Conservation (phyloP, 345 rosid genomes). For the Populus nigra region DNA sequence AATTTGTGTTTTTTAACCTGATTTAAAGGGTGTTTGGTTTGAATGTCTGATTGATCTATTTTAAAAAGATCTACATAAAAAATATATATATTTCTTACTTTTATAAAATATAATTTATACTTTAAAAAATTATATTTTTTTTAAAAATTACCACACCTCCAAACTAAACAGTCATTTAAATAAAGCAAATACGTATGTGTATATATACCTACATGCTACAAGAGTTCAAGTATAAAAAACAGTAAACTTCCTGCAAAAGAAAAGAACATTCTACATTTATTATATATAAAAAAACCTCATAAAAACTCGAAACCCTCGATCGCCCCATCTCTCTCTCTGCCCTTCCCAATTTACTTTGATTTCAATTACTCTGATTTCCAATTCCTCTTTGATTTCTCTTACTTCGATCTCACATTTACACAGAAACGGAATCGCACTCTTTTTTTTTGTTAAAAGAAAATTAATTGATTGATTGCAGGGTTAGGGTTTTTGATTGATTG, state of each 20-base stretch:
- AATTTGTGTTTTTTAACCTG: too few species aligned
- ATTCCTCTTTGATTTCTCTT: background rate
- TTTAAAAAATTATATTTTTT: too few species aligned
- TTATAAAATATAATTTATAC: too few species aligned
- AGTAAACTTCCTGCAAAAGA: background rate
- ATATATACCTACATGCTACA: background rate
- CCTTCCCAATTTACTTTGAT: background rate
- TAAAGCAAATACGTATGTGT: background rate
- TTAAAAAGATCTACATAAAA: too few species aligned
- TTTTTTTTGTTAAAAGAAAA: background rate
- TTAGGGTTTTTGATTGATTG: conserved; percentile 20
- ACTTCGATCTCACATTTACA: background rate
- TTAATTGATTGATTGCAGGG: background rate
- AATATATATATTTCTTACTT: too few species aligned
- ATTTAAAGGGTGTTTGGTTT: too few species aligned
- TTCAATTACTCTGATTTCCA: background rate
- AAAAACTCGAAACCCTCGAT: background rate
- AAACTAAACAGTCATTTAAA: too few species aligned
- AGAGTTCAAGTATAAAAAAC: background rate
- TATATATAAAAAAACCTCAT: background rate
- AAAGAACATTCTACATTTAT: background rate
- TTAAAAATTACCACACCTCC: too few species aligned
- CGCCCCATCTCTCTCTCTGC: background rate
- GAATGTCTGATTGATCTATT: too few species aligned
- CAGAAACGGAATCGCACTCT: background rate